Evolutionary conservation across 1,139 yeast species (phyloP).

Genomic region (Geotrichum histeridarum): DNA sequence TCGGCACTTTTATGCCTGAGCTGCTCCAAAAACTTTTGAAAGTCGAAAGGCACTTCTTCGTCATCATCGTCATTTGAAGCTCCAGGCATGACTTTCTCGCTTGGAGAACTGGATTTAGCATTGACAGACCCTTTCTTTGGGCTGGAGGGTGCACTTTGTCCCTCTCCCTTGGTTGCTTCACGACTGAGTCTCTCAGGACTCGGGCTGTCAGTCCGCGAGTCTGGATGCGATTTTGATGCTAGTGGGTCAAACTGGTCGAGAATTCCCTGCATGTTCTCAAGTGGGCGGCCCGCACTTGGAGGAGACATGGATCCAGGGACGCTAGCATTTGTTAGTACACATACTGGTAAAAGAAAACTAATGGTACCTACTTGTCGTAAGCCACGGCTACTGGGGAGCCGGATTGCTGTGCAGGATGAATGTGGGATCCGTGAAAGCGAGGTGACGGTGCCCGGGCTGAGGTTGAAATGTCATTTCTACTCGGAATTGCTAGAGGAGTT

Average conservation of each 20-base stretch:
- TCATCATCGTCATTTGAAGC: constrained; percentile 2
- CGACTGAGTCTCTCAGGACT: neutral
- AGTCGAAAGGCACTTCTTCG: constrained; percentile 49
- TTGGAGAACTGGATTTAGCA: neutral
- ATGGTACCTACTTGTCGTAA: constrained; percentile 1
- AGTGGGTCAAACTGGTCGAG: constrained; percentile 36
- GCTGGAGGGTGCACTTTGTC: neutral
- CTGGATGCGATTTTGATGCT: constrained; percentile 5
- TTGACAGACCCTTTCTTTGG: neutral
- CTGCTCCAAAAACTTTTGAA: constrained; percentile 70
- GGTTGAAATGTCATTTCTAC: neutral
- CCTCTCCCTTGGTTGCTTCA: neutral
- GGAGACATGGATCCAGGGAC: constrained; percentile 18
- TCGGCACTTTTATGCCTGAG: constrained; percentile 74
- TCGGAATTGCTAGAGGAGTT: neutral
- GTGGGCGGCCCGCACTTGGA: neutral
- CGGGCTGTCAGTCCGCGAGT: neutral
- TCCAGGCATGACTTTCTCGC: constrained; percentile 7
- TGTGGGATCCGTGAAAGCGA: constrained; percentile 3
- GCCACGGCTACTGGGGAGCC: constrained; percentile 11
- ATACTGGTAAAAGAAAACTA: too few relatives aligned
- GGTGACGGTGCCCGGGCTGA: neutral
- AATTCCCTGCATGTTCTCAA: constrained; percentile 27
- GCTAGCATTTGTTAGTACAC: neutral
- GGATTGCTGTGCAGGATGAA: neutral